Base-by-base conservation (phyloP, 192 early-diverging fungal species). In the Rhizoclosmatium globosum region DNA sequence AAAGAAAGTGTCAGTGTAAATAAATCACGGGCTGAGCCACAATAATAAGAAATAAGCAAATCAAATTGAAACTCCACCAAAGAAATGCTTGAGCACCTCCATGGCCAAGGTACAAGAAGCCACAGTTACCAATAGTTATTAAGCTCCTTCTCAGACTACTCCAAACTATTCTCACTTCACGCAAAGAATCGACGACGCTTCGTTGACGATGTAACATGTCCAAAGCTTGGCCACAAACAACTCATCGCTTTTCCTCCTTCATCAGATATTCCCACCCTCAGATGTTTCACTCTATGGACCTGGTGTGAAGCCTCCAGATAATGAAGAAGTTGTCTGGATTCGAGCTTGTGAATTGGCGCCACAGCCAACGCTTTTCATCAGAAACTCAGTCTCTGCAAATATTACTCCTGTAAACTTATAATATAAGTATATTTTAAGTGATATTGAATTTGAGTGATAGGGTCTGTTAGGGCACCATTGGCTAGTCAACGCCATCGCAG, bases 401-500 rank as follows among this genome's bases (percentile, higher is more conserved):
- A 78, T 79, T 4, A 31, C 62, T 19, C 59, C 82, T 11, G 74
- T 71, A 53, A 38, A 39, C 17, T 2, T 23, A 41, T 21, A 0
- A 3, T 15, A 23, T 77, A 1, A 48, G 2, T 17, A 2, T 2
- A 13, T 41, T 15, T 2, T 48, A 6, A 67, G 39, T 11, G 17
- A 47, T 44, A 21, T 17, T 6, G 42, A 3, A 44, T 17, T 58
- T 77, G 47, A 53, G 21, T 47, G 56, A 38, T 46, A 79, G 78
- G 78, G 78, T 45, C 57, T 11, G 0, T 41, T 82, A 15, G 82
- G 76, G 31, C 38, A 57, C 31, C 41, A 72, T 44, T 82, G 82
- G 82, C 47, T 81, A 1, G 79, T 58, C 9, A 69, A 71, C 1
- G 77, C 82, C 3, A 79, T 81, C 19, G 79, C 82, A 61, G 71